These are phyloP conservation scores for Botrytis medusae DNA, from an alignment of 2,329 filamentous ascomycete genomes.

Conservation along the genomic window DNA sequence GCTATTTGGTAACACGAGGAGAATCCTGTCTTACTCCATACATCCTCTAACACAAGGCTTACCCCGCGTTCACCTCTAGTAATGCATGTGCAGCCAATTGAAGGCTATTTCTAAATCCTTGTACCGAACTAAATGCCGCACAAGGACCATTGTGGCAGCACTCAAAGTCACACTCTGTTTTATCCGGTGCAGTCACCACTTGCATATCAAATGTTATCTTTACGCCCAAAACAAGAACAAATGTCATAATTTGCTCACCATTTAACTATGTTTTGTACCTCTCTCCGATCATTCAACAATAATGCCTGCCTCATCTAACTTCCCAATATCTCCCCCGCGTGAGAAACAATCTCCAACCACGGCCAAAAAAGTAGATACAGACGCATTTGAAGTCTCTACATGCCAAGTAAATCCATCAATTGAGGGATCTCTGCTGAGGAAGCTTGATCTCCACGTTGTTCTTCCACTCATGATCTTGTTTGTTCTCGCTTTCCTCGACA, in stretches of 20 bases:
- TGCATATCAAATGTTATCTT: background rate
- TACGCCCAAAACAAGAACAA: background rate
- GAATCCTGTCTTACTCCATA: background rate
- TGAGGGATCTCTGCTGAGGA: conserved; percentile 28
- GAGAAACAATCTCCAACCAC: background rate
- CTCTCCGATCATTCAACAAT: background rate
- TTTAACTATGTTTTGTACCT: background rate
- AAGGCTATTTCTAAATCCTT: background rate
- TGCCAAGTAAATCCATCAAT: background rate
- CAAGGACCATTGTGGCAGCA: background rate
- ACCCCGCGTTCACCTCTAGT: background rate
- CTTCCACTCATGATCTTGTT: conserved; percentile 61
- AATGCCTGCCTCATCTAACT: conserved; percentile 1
- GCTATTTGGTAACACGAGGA: background rate
- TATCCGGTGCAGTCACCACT: background rate
- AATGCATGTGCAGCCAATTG: background rate
- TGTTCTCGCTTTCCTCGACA: conserved; percentile 68
- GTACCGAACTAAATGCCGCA: background rate
- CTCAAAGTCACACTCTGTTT: background rate
- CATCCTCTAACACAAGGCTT: background rate
- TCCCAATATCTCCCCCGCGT: background rate
- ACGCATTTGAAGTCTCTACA: background rate
- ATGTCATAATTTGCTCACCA: too few species aligned
- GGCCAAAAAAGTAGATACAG: background rate
- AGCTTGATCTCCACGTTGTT: conserved; percentile 31